Evolutionary conservation across 2,329 filamentous ascomycete genomes (phyloP).

Genomic region (Botryosphaeria dothidea): DNA sequence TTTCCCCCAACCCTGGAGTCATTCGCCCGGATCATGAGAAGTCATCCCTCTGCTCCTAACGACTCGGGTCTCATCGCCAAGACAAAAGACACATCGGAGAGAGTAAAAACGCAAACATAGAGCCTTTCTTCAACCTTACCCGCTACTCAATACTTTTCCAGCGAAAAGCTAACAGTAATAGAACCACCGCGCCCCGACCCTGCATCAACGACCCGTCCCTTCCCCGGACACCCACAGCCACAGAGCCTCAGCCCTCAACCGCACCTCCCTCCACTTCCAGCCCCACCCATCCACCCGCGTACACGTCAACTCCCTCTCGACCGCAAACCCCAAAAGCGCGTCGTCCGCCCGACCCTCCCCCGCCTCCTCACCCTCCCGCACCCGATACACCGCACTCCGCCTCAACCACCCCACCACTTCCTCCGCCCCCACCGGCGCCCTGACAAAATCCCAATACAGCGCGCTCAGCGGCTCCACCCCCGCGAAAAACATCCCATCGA

Average conservation of each 20-base stretch:
- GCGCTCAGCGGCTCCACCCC: constrained; percentile 25
- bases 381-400: neutral
- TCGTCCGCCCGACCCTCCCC: neutral
- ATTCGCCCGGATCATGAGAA: too few relatives aligned
- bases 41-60: too few relatives aligned
- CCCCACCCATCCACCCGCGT: neutral
- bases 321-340: neutral
- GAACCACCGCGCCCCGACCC: too few relatives aligned
- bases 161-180: too few relatives aligned
- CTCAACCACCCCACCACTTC: neutral
- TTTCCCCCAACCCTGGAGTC: too few relatives aligned
- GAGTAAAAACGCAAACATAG: too few relatives aligned
- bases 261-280: neutral
- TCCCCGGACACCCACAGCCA: neutral
- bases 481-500: constrained; percentile 30
- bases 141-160: too few relatives aligned
- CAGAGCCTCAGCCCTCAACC: constrained; percentile 11
- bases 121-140: too few relatives aligned
- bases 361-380: neutral
- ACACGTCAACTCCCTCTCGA: constrained; percentile 16
- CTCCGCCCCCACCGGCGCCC: neutral
- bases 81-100: too few relatives aligned
- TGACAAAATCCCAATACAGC: constrained; percentile 30
- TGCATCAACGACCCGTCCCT: too few relatives aligned
- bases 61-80: too few relatives aligned